A percentile compares a stretch with the other conserved stretches of the same genome.
These are phyloP conservation scores for Iodosphaeria phyllophila DNA, from an alignment of 2,329 filamentous ascomycete genomes.

Conservation along the genomic window DNA sequence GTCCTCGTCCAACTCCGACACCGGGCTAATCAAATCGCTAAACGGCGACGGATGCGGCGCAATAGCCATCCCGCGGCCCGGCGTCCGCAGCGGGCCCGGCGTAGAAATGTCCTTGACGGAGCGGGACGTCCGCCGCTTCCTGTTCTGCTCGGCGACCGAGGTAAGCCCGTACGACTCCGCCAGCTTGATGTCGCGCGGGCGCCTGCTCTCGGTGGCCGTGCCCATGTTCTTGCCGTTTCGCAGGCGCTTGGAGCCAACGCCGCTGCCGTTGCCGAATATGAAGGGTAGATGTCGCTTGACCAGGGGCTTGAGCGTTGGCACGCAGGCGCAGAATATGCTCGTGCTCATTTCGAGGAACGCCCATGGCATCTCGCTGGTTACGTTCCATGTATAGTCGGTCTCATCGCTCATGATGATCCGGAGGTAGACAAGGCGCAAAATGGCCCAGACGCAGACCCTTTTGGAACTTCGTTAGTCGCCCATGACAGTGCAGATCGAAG, in stretches of 20 bases:
- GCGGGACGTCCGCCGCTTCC: conserved; percentile 4
- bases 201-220: background rate
- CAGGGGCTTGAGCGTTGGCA: conserved; percentile 8
- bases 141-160: conserved; percentile 3
- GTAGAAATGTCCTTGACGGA: conserved; percentile 3
- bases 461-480: too few species aligned
- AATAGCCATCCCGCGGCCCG: background rate
- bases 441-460: conserved; percentile 2
- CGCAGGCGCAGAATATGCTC: conserved; percentile 3
- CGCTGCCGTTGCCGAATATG: conserved; percentile 1
- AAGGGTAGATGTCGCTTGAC: conserved; percentile 5
- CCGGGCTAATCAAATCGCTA: background rate
- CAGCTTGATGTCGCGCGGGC: too few species aligned
- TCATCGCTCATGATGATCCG: too few species aligned
- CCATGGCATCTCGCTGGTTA: conserved; percentile 1
- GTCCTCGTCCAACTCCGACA: conserved; percentile 1
- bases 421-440: conserved; percentile 1
- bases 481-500: background rate
- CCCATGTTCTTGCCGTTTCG: background rate
- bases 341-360: conserved; percentile 2
- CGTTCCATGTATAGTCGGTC: conserved; percentile 2
- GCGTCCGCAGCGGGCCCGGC: conserved; percentile 1
- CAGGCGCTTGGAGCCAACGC: background rate
- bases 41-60: too few species aligned
- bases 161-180: conserved; percentile 1